These are phyloP conservation scores for Ganoderma lucidum DNA, from an alignment of 1,284 basidiomycete genomes.

Conservation along the genomic window DNA sequence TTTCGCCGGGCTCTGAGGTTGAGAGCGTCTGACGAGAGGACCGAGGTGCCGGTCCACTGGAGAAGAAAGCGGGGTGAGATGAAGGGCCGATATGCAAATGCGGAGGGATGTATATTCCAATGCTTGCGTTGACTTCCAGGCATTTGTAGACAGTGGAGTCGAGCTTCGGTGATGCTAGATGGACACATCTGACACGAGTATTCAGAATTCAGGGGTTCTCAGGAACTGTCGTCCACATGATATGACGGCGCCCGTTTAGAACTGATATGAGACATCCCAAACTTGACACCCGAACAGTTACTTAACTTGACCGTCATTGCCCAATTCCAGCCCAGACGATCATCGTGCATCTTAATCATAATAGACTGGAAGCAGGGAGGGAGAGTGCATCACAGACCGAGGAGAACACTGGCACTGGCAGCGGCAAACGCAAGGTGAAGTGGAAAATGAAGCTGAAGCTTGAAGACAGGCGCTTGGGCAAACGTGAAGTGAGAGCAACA, in stretches of 20 bases:
- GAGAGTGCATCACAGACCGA: not conserved
- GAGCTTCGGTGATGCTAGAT: not conserved
- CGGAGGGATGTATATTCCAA: not conserved
- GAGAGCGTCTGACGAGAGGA: not conserved
- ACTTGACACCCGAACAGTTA: too few species aligned
- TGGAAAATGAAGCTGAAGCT: not conserved
- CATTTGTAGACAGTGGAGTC: conserved; percentile 1
- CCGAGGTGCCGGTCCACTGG: not conserved
- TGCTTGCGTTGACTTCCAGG: not conserved
- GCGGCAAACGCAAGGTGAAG: not conserved
- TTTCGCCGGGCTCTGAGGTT: not conserved
- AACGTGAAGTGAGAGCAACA: too few species aligned
- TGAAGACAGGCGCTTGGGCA: too few species aligned
- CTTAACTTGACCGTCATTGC: not conserved
- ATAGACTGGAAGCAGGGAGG: not conserved
- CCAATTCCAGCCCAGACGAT: conserved; percentile 1
- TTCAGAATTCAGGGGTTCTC: not conserved
- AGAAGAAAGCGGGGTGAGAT: not conserved
- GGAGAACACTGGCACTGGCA: not conserved
- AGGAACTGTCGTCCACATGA: conserved; percentile 2
- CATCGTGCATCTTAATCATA: not conserved
- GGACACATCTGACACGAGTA: not conserved
- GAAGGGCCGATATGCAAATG: not conserved
- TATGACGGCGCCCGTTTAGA: conserved; percentile 1
- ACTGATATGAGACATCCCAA: not conserved